phyloP scores from a whole-genome alignment of 2,329 filamentous ascomycete species.

The Fusarium fujikuroi region DNA sequence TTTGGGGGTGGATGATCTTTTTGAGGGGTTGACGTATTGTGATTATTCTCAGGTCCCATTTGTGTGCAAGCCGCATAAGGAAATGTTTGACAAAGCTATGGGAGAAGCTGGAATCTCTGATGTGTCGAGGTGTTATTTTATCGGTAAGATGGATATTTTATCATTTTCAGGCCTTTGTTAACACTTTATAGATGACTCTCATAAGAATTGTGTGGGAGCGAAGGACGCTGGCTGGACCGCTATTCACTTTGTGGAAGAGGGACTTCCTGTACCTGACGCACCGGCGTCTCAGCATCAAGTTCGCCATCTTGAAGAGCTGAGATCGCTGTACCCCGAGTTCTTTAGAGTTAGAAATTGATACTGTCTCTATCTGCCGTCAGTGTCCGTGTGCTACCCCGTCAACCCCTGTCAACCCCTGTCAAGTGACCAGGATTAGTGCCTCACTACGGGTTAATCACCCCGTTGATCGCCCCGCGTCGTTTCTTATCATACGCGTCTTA shows the following conservation, averaged over 20 bases:
- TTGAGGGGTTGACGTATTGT: slow-evolving; percentile 95
- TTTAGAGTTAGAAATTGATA: slow-evolving; percentile 68
- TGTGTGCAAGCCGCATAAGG: slow-evolving; percentile 84
- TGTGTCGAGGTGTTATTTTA: slow-evolving; percentile 83
- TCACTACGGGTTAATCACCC: not conserved
- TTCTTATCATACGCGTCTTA: not conserved
- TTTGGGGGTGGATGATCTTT: slow-evolving; percentile 84
- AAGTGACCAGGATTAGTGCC: not conserved
- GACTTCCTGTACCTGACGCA: slow-evolving; percentile 68
- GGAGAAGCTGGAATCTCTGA: slow-evolving; percentile 76
- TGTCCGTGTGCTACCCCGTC: not conserved
- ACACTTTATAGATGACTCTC: slow-evolving; percentile 77
- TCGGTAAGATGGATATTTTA: slow-evolving; percentile 73
- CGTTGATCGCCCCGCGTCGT: not conserved
- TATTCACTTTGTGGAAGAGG: slow-evolving; percentile 85
- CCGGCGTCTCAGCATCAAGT: slow-evolving; percentile 80
- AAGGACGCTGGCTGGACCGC: slow-evolving; percentile 87
- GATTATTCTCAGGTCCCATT: slow-evolving; percentile 81
- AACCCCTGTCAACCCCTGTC: too few species aligned
- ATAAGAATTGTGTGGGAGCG: slow-evolving; percentile 80
- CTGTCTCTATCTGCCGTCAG: not conserved
- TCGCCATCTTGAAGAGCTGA: slow-evolving; percentile 78
- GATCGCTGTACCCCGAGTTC: slow-evolving; percentile 80
- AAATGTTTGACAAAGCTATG: slow-evolving; percentile 92
- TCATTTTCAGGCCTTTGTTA: not conserved